Base-by-base conservation (phyloP, 441 rosid genomes). In the Macaranga tanarius region DNA sequence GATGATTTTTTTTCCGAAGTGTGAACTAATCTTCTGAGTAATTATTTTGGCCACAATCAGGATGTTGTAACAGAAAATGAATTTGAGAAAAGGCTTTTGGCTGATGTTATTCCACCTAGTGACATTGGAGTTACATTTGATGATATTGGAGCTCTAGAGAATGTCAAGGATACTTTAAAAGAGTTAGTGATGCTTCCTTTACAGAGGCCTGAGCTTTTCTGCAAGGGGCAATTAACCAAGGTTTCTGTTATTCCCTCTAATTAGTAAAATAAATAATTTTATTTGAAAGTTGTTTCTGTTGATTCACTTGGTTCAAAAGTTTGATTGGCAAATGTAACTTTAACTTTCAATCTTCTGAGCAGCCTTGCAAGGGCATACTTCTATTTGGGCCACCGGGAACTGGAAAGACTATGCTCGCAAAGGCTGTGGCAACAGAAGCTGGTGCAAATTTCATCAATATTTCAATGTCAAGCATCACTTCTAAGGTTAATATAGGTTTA, bases 371-470 rank as follows among this genome's bases (percentile, higher is more conserved):
- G 86, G 97, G 97, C 63, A 92, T 94, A 75, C 88, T 94, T 73
- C 76, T 92, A 72, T 94, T 94, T 83, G 99, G 98, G 79, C 98
- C 96, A 52, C 98, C 98, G 67, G 97, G 98, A 66, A 94, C 98
- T 42, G 97, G 98, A 42, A 94, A 94, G 82, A 94, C 97, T 38
- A 92, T 94, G 96, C 87, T 94, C 51, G 98, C 98, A 20, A 94
- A 92, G 85, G 97, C 97, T 10, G 93, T 94, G 65, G 98, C 98
- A 60, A 94, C 95, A 8, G 98, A 92, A 85, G 98, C 97, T 73
- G 96, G 97, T 72, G 98, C 98, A 66, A 92, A 90, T 81, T 92
- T 94, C 76, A 94, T 94, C 70, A 94, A 92, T 76, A 89, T 94
- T 31, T 92, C 98, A 62, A 89, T 92, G 97, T 94, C 98, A n/a